Evolutionary conservation across 352 stramenopile genomes (phyloP), one percentile per base, ranked within the genome.

Genomic region (Phytophthora fragariae): DNA sequence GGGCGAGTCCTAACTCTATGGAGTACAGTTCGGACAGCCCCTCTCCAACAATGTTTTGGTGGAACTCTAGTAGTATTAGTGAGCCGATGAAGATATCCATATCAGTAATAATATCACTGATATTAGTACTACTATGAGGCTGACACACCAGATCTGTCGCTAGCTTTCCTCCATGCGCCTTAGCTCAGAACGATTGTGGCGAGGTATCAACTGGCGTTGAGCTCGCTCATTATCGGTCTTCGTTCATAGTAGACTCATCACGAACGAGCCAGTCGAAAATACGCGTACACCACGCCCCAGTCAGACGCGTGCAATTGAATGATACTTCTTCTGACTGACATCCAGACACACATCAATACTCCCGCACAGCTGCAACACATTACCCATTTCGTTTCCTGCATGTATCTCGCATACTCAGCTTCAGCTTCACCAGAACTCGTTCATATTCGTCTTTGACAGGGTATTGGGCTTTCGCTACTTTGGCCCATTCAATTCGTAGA

Each of bases 391-490:
- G 46, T 11, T 66, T 66, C 5, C 46, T n/a, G n/a, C n/a, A n/a
- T n/a, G n/a, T 52, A 6, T 41, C 35, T 14, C 49, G 31, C 50
- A 59, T 49, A 14, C 49, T n/a, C n/a, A n/a, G n/a, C n/a, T n/a
- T 67, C 21, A 59, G 14, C 33, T 67, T 67, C 5, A 33, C 11
- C n/a, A 67, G 11, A 15, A 67, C 47, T 8, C 11, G 53, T 4
- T 39, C 14, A 31, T 24, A 52, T n/a, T 67, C 50, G 0, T 67
- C 33, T 8, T 44, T 44, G 7, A 41, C 44, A 7, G 49, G 7
- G n/a, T 67, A 46, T 14, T 67, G 60, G 7, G 10, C 11, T 29
- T 52, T 66, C 21, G 11, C 49, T 21, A 67, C 33, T n/a, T 59
- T 35, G 27, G 49, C 60, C 24, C 24, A 29, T 29, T 29, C 24